phyloP scores from a whole-genome alignment of 164 flowering plant species.

The Magnolia changhungtana region DNA sequence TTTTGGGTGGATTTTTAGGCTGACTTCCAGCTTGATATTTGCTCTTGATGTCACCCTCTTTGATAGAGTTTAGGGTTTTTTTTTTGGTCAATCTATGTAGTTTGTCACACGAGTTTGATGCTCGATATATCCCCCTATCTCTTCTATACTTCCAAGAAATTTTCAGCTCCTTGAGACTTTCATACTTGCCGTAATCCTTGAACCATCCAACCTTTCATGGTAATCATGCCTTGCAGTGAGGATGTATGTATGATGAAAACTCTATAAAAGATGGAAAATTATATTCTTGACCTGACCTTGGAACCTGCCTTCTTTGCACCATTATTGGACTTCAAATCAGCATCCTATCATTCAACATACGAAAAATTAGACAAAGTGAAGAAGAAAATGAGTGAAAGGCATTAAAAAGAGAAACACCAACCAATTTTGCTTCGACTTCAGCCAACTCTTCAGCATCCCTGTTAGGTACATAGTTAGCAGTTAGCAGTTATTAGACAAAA shows the following conservation, averaged over 20 bases:
- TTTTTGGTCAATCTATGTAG: too few relatives aligned
- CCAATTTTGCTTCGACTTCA: conserved; percentile 96
- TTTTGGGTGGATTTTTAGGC: too few relatives aligned
- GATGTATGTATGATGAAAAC: not conserved
- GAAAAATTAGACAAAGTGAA: not conserved
- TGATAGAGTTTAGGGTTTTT: too few relatives aligned
- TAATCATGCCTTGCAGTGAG: not conserved
- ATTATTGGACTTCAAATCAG: conserved; percentile 50
- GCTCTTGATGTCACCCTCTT: too few relatives aligned
- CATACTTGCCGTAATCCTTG: too few relatives aligned
- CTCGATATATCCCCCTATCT: too few relatives aligned
- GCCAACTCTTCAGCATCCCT: conserved; percentile 84
- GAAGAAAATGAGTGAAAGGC: not conserved
- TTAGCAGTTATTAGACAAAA: not conserved
- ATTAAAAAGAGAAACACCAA: conserved; percentile 22
- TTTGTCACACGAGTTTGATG: too few relatives aligned
- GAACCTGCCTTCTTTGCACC: conserved; percentile 37
- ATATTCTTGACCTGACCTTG: conserved; percentile 49
- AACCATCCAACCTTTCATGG: too few relatives aligned
- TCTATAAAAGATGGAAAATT: not conserved
- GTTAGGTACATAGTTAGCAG: conserved; percentile 5
- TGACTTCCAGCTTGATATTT: too few relatives aligned
- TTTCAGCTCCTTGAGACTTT: too few relatives aligned
- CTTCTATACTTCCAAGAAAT: too few relatives aligned
- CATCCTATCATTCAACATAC: conserved; percentile 43